Base-by-base conservation (phyloP, 2,329 filamentous ascomycete species). In the Neocatenulostroma microsporum region DNA sequence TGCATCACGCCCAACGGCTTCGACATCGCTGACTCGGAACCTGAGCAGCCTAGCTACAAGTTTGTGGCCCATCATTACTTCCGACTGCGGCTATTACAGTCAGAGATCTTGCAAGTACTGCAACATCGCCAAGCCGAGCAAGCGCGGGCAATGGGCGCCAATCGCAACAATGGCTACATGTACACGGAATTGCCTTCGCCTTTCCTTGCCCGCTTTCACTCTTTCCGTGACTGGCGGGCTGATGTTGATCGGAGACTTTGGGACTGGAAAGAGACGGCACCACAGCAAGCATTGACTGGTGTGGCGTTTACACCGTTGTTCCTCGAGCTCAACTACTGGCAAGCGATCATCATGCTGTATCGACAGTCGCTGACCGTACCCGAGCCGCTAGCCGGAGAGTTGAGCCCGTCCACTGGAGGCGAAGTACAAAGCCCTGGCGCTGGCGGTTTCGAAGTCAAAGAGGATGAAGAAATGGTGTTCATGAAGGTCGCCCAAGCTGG, bases 291-390 rank as follows among this genome's bases (percentile, higher is more conserved):
- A 15, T 78, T 91, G 40, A 94, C 85, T 0, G 88, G 88, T 1
- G 91, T 96, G 2, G 78, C 78, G 3, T 96, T 96, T 58, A 87
- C 84, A 1, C 79, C 84, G 1, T 82, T 94, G 38, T 94, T 96
- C 52, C 64, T 95, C 4, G 86, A 95, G 52, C 72, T 96, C 42
- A 96, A 96, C 60, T 96, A 96, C 62, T 96, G 89, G 88, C 89
- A 95, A 59, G 86, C 87, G 3, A 80, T 96, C 42, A 93, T 95
- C 48, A 87, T 95, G 81, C 74, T 96, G 14, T 96, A 96, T 59
- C 74, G 89, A 37, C 89, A 94, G 61, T 87, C 59, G 5, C 45
- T 60, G 63, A 94, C 43, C 82, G 84, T 94, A 13, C 89, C 89
- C 1, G 77, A 82, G 26, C 78, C 87, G 54, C 78, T 96, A 40